These are phyloP conservation scores for Backusella westeae DNA, from an alignment of 192 early-diverging fungal species.

Conservation along the genomic window DNA sequence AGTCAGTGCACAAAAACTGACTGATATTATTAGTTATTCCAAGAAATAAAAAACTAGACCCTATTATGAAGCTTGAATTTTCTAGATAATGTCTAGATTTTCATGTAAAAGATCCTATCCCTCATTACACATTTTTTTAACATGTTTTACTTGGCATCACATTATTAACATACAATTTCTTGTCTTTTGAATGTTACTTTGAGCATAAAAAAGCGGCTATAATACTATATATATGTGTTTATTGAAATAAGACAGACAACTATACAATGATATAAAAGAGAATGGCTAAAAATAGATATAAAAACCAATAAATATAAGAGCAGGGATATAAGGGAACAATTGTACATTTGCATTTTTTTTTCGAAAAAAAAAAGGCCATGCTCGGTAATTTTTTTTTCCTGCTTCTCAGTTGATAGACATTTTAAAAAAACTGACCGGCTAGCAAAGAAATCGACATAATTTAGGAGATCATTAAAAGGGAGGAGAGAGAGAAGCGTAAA, in stretches of 20 bases:
- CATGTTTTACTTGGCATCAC: background rate
- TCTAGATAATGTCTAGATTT: background rate
- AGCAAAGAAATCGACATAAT: background rate
- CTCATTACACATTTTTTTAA: background rate
- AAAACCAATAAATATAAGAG: background rate
- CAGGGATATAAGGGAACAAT: conserved; percentile 1
- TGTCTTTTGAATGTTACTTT: background rate
- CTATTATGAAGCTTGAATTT: background rate
- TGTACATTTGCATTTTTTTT: conserved; percentile 2
- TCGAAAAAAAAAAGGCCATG: background rate
- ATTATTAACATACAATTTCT: background rate
- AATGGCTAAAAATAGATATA: conserved; percentile 2
- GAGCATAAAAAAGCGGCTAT: background rate
- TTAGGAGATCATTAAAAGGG: background rate
- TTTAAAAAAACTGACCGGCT: conserved; percentile 4
- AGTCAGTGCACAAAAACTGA: background rate
- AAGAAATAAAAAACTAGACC: background rate
- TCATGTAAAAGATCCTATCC: background rate
- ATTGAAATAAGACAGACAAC: background rate
- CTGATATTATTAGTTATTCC: background rate
- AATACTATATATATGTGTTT: background rate
- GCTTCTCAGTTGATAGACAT: background rate
- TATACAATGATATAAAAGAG: conserved; percentile 1
- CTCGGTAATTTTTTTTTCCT: background rate
- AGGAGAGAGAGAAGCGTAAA: background rate